A percentile compares a stretch with the other conserved stretches of the same genome.
phyloP scores from a whole-genome alignment of 75 land plant genomes.

The Adiantum capillusveneris region DNA sequence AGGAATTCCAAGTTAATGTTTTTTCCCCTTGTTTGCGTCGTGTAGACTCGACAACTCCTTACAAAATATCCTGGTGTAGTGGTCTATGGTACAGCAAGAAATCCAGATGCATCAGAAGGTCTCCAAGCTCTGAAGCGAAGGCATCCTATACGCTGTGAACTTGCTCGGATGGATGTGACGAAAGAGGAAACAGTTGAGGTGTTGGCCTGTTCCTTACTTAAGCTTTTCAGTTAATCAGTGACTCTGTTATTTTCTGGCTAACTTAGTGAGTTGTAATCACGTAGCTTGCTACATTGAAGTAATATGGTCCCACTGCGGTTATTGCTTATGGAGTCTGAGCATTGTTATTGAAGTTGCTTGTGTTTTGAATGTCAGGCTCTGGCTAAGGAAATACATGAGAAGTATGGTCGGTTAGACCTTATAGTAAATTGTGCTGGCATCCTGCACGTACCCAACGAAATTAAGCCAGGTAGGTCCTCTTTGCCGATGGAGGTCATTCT shows the following conservation, averaged over 20 bases:
- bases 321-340: too few relatives aligned
- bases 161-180: conserved; percentile 26
- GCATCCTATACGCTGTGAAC: conserved; percentile 13
- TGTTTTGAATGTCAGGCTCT: conserved; percentile 14
- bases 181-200: conserved; percentile 30
- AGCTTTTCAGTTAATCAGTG: too few relatives aligned
- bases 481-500: too few relatives aligned
- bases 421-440: conserved; percentile 31
- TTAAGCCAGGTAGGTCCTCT: neutral
- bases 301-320: too few relatives aligned
- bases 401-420: conserved; percentile 26
- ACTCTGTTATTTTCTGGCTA: too few relatives aligned
- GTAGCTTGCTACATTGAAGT: too few relatives aligned
- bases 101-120: conserved; percentile 21
- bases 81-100: conserved; percentile 36
- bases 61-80: conserved; percentile 10
- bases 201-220: too few relatives aligned
- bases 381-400: conserved; percentile 16
- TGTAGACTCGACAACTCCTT: conserved; percentile 33
- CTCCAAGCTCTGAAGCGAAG: conserved; percentile 16
- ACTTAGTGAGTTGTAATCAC: too few relatives aligned
- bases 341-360: neutral
- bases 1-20: too few relatives aligned
- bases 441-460: conserved; percentile 16
- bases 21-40: too few relatives aligned